These are phyloP conservation scores for Beauveria bassiana DNA, from an alignment of 2,329 filamentous ascomycete species.

Conservation along the genomic window DNA sequence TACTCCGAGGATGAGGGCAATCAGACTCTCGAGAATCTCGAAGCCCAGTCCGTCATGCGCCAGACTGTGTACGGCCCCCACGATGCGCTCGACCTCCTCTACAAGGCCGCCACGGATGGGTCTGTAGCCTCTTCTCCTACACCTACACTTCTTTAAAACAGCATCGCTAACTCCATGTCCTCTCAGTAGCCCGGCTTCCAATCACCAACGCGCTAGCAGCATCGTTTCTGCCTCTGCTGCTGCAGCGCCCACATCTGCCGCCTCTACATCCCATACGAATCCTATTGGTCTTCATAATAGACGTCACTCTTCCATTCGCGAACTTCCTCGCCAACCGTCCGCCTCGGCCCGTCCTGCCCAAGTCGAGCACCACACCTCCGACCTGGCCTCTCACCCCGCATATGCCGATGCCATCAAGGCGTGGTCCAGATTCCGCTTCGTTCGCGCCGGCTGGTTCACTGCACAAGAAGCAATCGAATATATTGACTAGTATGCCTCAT, in stretches of 20 bases:
- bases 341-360: constrained; percentile 25
- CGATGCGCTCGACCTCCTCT: constrained; percentile 84
- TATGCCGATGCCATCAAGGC: constrained; percentile 67
- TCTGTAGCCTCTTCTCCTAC: constrained; percentile 24
- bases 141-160: neutral
- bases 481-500: constrained; percentile 67
- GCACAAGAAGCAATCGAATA: constrained; percentile 89
- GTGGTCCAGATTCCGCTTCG: constrained; percentile 91
- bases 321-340: constrained; percentile 14
- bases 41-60: constrained; percentile 58
- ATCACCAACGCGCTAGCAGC: constrained; percentile 25
- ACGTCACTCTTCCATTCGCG: constrained; percentile 10
- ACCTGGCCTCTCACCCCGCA: constrained; percentile 41
- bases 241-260: constrained; percentile 12
- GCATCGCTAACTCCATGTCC: neutral
- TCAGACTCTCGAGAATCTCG: constrained; percentile 55
- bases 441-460: constrained; percentile 95
- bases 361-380: constrained; percentile 39
- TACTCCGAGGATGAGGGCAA: constrained; percentile 46
- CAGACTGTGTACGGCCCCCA: constrained; percentile 80
- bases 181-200: neutral
- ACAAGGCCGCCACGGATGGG: constrained; percentile 71
- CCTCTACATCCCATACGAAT: constrained; percentile 7
- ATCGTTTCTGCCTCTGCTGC: constrained; percentile 18
- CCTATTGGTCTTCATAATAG: neutral